These are phyloP conservation scores for Penicillium fuscoglaucum DNA, from an alignment of 2,329 filamentous ascomycete species.

Conservation along the genomic window DNA sequence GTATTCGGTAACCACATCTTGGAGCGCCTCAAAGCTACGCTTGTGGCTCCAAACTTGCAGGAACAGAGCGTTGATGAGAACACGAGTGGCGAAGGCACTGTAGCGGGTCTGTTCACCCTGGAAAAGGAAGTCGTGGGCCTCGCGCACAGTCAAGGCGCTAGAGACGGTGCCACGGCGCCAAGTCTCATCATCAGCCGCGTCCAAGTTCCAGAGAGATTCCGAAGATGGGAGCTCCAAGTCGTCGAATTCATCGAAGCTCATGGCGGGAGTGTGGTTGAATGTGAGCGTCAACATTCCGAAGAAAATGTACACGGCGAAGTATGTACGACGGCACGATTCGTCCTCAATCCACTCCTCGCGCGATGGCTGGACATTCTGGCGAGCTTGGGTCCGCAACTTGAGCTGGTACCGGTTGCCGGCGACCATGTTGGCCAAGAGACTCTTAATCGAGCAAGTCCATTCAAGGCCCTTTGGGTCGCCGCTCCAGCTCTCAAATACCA, in stretches of 20 bases:
- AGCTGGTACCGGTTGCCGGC: slow-evolving; percentile 95
- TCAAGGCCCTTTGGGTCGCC: slow-evolving; percentile 95
- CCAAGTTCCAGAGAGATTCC: slow-evolving; percentile 90
- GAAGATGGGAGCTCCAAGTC: slow-evolving; percentile 88
- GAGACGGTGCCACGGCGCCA: slow-evolving; percentile 78
- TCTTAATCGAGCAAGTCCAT: slow-evolving; percentile 99
- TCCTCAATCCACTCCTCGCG: slow-evolving; percentile 95
- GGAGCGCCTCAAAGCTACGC: slow-evolving; percentile 93
- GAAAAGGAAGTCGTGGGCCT: slow-evolving; percentile 93
- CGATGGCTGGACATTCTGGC: slow-evolving; percentile 71
- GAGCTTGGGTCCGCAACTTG: slow-evolving; percentile 86
- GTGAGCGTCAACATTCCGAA: slow-evolving; percentile 92
- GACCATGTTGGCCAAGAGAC: slow-evolving; percentile 96
- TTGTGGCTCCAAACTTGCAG: slow-evolving; percentile 99
- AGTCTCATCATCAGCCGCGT: slow-evolving; percentile 71
- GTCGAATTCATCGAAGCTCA: slow-evolving; percentile 98
- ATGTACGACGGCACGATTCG: slow-evolving; percentile 92
- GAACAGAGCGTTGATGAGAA: slow-evolving; percentile 99
- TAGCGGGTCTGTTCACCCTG: slow-evolving; percentile 88
- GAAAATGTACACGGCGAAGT: slow-evolving; percentile 99
- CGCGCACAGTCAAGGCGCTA: slow-evolving; percentile 80
- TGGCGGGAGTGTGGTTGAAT: slow-evolving; percentile 96
- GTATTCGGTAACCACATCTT: slow-evolving; percentile 97
- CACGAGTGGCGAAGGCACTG: slow-evolving; percentile 93
- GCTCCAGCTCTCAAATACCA: slow-evolving; percentile 99